phyloP scores from a whole-genome alignment of 768 basidiomycete species.

The Tricholoma sp. region DNA sequence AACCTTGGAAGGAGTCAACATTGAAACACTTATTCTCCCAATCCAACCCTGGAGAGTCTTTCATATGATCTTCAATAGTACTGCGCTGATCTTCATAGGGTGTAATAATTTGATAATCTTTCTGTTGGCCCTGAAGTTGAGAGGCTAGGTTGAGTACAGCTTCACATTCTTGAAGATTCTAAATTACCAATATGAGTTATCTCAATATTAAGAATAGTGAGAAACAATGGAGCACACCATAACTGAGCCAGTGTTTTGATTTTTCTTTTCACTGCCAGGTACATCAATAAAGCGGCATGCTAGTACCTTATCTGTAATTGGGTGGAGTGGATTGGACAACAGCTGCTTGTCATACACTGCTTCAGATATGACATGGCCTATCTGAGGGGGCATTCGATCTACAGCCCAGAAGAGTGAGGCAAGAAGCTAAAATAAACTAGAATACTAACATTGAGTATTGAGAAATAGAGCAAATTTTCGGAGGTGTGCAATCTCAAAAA shows the following conservation, averaged over 20 bases:
- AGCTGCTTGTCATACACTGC: conserved; percentile 61
- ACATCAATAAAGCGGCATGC: conserved; percentile 70
- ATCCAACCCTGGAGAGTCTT: conserved; percentile 37
- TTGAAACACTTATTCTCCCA: conserved; percentile 77
- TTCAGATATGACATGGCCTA: conserved; percentile 68
- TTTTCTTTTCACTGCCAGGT: conserved; percentile 28
- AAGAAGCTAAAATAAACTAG: conserved; percentile 9
- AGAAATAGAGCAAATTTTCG: conserved; percentile 46
- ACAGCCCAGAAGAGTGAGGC: neutral
- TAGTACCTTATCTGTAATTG: conserved; percentile 33
- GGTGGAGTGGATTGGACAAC: conserved; percentile 46
- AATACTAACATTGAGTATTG: conserved; percentile 64
- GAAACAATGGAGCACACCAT: conserved; percentile 23
- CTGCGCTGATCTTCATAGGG: conserved; percentile 76
- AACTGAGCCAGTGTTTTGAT: conserved; percentile 25
- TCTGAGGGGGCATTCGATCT: conserved; percentile 85
- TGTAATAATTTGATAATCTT: conserved; percentile 63
- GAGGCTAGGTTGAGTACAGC: conserved; percentile 53
- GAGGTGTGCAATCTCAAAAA: conserved; percentile 74
- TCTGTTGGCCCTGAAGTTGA: conserved; percentile 45
- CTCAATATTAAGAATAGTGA: neutral
- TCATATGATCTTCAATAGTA: conserved; percentile 52
- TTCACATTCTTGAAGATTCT: conserved; percentile 61
- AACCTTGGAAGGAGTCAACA: conserved; percentile 85
- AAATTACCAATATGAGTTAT: neutral